These are phyloP conservation scores for Mycena albidolilacea DNA, from an alignment of 768 basidiomycete species.

Conservation along the genomic window DNA sequence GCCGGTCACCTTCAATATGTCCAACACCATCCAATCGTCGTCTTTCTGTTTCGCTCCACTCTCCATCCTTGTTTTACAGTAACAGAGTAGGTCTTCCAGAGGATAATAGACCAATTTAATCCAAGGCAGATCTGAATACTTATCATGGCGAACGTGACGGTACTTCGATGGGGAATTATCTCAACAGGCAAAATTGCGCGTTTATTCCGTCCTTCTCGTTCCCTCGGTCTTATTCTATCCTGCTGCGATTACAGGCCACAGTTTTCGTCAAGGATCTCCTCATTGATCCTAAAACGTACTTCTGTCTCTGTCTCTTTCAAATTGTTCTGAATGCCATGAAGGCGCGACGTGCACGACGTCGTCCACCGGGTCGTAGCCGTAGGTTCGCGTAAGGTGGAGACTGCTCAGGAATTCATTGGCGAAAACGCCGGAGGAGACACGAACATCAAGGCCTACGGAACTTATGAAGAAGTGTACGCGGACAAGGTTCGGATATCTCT, in stretches of 20 bases:
- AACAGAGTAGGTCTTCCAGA: background rate
- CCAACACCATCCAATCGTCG: background rate
- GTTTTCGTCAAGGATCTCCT: slow-evolving; percentile 83
- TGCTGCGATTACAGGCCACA: slow-evolving; percentile 47
- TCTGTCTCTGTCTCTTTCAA: background rate
- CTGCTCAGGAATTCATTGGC: slow-evolving; percentile 79
- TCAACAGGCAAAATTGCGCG: slow-evolving; percentile 80
- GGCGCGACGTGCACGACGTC: slow-evolving; percentile 78
- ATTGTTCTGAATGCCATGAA: slow-evolving; percentile 44
- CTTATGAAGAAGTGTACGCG: slow-evolving; percentile 80
- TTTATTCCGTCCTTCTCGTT: slow-evolving; percentile 14
- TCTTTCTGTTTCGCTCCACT: background rate
- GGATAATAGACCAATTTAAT: background rate
- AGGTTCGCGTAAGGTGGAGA: slow-evolving; percentile 80
- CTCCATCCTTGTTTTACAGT: background rate
- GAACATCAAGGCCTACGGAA: slow-evolving; percentile 77
- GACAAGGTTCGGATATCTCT: slow-evolving; percentile 64
- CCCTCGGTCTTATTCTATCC: background rate
- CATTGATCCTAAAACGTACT: slow-evolving; percentile 79
- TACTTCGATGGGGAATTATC: slow-evolving; percentile 88
- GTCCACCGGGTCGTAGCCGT: slow-evolving; percentile 80
- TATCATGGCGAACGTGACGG: slow-evolving; percentile 46
- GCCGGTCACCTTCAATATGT: too few relatives aligned
- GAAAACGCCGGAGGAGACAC: slow-evolving; percentile 64
- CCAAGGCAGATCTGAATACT: background rate